Percentiles rank a stretch among this genome's conserved stretches.
phyloP scores from a whole-genome alignment of 768 basidiomycete genomes.

The Mycena indigotica region DNA sequence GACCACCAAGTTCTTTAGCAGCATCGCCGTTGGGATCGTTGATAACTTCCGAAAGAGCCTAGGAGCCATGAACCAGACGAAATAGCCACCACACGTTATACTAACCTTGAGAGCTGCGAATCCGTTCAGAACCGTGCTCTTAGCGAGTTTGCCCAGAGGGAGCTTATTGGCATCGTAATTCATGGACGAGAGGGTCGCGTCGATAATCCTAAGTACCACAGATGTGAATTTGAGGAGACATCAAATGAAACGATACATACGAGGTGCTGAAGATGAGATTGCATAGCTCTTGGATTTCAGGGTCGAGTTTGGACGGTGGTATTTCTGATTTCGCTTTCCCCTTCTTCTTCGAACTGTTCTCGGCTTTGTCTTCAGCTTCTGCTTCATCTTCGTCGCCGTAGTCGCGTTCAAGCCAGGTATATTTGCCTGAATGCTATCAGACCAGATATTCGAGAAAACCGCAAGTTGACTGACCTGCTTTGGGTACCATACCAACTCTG shows the following conservation, averaged over 20 bases:
- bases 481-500: slow-evolving; percentile 52
- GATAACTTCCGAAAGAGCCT: slow-evolving; percentile 57
- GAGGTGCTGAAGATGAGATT: slow-evolving; percentile 54
- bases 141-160: slow-evolving; percentile 64
- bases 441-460: background rate
- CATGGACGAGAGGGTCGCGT: slow-evolving; percentile 59
- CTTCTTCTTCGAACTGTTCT: slow-evolving; percentile 24
- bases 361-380: slow-evolving; percentile 32
- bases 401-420: slow-evolving; percentile 59
- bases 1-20: slow-evolving; percentile 40
- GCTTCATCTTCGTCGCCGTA: slow-evolving; percentile 55
- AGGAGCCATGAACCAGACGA: slow-evolving; percentile 10
- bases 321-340: slow-evolving; percentile 37
- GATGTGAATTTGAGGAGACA: slow-evolving; percentile 1
- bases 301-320: slow-evolving; percentile 47
- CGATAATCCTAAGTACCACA: slow-evolving; percentile 44
- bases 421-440: slow-evolving; percentile 47
- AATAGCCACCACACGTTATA: background rate
- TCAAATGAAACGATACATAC: slow-evolving; percentile 27
- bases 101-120: slow-evolving; percentile 59
- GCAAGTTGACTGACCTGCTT: slow-evolving; percentile 40
- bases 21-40: slow-evolving; percentile 43
- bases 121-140: slow-evolving; percentile 59
- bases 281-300: slow-evolving; percentile 52
- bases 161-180: slow-evolving; percentile 69